A percentile compares a stretch with the other conserved stretches of the same genome.
These are phyloP conservation scores for Venturia aucupariae DNA, from an alignment of 2,329 filamentous ascomycete genomes.

Conservation along the genomic window DNA sequence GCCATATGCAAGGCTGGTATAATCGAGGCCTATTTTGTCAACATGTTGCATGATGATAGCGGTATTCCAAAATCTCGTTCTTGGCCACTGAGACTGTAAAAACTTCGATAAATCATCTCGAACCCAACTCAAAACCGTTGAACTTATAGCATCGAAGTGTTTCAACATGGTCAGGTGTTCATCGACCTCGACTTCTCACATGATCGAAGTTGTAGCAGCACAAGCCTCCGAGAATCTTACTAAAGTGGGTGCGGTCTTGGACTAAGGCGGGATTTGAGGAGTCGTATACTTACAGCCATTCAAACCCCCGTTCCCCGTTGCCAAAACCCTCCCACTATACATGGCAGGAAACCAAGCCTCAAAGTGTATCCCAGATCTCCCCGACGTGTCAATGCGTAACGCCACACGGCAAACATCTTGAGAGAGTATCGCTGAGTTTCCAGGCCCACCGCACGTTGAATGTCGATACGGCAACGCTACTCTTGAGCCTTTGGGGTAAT, in stretches of 20 bases:
- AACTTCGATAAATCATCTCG: too few species aligned
- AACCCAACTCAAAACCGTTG: too few species aligned
- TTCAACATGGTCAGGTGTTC: too few species aligned
- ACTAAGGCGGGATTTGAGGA: too few species aligned
- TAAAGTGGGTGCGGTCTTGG: too few species aligned
- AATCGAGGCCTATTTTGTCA: slow-evolving; percentile 17
- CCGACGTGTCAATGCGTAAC: slow-evolving; percentile 31
- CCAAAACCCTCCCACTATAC: slow-evolving; percentile 33
- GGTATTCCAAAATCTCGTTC: too few species aligned
- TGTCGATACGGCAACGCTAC: slow-evolving; percentile 8
- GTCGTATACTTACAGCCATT: slow-evolving; percentile 24
- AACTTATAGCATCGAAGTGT: too few species aligned
- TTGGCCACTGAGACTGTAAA: too few species aligned
- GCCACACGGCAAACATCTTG: slow-evolving; percentile 30
- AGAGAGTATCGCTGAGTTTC: background rate
- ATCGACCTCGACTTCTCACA: too few species aligned
- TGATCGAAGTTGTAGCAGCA: too few species aligned
- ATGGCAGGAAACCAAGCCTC: slow-evolving; percentile 37
- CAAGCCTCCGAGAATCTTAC: too few species aligned
- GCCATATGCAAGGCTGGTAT: slow-evolving; percentile 30
- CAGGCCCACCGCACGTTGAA: slow-evolving; percentile 11
- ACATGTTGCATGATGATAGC: background rate
- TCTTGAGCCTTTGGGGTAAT: background rate
- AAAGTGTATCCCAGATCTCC: slow-evolving; percentile 33
- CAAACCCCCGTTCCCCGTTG: slow-evolving; percentile 34